Percentiles rank a stretch among this genome's conserved stretches.
Conservation (phyloP, 129 eudicot genomes). For the Dittrichia graveolens region DNA sequence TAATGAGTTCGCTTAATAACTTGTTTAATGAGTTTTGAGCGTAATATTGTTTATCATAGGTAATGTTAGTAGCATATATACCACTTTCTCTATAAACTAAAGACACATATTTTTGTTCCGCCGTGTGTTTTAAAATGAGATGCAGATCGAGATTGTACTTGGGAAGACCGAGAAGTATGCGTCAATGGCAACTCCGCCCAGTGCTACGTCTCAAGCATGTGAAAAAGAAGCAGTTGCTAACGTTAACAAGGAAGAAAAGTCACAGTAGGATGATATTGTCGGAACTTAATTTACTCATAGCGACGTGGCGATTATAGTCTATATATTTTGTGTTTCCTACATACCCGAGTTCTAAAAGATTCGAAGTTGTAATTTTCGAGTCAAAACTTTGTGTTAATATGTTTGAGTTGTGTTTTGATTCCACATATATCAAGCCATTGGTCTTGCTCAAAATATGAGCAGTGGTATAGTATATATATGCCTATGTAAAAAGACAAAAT, state of each 20-base stretch:
- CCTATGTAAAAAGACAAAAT: slow-evolving; percentile 34
- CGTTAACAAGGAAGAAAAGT: slow-evolving; percentile 43
- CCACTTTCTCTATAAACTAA: no score
- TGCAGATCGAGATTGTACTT: slow-evolving; percentile 82
- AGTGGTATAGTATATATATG: slow-evolving; percentile 35
- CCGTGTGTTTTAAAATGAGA: slow-evolving; percentile 8
- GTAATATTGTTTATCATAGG: no score
- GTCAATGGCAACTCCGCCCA: slow-evolving; percentile 44
- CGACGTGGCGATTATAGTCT: slow-evolving; percentile 31
- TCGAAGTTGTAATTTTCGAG: slow-evolving; percentile 36
- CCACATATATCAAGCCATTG: slow-evolving; percentile 42
- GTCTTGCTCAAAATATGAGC: slow-evolving; percentile 32
- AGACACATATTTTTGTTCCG: no score
- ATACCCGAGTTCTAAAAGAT: slow-evolving; percentile 24
- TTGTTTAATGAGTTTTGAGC: no score
- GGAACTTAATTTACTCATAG: slow-evolving; percentile 12
- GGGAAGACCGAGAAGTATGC: slow-evolving; percentile 80
- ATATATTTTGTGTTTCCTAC: slow-evolving; percentile 34
- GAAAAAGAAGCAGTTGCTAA: slow-evolving; percentile 41
- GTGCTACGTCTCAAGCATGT: slow-evolving; percentile 35
- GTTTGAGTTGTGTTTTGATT: slow-evolving; percentile 37
- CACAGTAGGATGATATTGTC: slow-evolving; percentile 4
- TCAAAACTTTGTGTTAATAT: slow-evolving; percentile 43
- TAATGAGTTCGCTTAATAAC: no score
- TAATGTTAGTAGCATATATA: no score